These are phyloP conservation scores for Corchorus olitorius DNA, from an alignment of 345 rosid genomes.

Conservation along the genomic window DNA sequence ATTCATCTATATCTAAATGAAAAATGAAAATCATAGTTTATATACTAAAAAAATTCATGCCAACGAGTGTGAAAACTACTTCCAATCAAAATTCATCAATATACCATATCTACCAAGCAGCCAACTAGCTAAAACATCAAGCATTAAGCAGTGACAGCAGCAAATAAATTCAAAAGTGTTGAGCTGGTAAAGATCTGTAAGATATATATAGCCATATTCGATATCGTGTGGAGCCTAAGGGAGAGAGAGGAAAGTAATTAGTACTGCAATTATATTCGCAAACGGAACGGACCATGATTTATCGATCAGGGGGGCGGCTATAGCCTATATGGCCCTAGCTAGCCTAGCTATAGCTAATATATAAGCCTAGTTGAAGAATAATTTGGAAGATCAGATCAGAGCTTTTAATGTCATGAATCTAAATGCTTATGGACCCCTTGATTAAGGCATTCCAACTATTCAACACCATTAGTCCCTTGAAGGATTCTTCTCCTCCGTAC, in stretches of 20 bases:
- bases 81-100: background rate
- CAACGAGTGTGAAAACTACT: slow-evolving; percentile 4
- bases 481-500: slow-evolving; percentile 6
- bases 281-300: background rate
- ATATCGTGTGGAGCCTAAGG: background rate
- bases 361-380: background rate
- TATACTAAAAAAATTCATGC: background rate
- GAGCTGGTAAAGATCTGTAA: slow-evolving; percentile 10
- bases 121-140: background rate
- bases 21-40: slow-evolving; percentile 4
- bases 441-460: slow-evolving; percentile 19
- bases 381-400: background rate
- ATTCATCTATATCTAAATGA: too few relatives aligned
- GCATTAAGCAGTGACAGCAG: background rate
- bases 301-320: background rate
- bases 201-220: background rate
- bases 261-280: background rate
- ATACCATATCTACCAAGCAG: background rate
- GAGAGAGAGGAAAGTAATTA: background rate
- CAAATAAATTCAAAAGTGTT: background rate
- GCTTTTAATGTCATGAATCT: background rate
- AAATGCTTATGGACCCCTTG: slow-evolving; percentile 28
- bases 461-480: slow-evolving; percentile 11
- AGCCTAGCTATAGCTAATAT: too few relatives aligned
- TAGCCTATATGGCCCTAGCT: too few relatives aligned